Percentiles rank a stretch among this genome's conserved stretches.
Evolutionary conservation across 2,329 filamentous ascomycete genomes (phyloP).

Genomic region (Grosmannia serpens): DNA sequence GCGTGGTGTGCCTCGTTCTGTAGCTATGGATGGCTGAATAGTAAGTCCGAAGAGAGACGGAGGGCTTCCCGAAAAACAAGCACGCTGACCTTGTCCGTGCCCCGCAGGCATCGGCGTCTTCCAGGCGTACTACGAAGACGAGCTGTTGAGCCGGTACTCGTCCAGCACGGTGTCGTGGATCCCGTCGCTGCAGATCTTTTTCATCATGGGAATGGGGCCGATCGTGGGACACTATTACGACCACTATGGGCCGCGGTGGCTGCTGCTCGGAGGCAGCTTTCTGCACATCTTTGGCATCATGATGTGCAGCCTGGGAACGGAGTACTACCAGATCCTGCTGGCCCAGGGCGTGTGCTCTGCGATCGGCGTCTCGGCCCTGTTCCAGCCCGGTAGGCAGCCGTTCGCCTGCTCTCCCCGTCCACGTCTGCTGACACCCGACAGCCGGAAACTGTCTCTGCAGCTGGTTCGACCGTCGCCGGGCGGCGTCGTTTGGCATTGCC

Average conservation of each 20-base stretch:
- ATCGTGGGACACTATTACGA: constrained; percentile 50
- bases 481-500: constrained; percentile 16
- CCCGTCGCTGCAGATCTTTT: constrained; percentile 29
- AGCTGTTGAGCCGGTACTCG: constrained; percentile 34
- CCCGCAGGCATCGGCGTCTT: constrained; percentile 35
- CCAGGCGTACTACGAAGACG: constrained; percentile 44
- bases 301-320: constrained; percentile 36
- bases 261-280: constrained; percentile 36
- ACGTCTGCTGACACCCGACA: background rate
- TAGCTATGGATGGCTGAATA: constrained; percentile 29
- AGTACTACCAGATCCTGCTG: constrained; percentile 21
- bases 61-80: background rate
- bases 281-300: constrained; percentile 45
- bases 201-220: constrained; percentile 41
- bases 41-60: constrained; percentile 9
- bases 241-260: constrained; percentile 40
- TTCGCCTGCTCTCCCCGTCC: too few relatives aligned
- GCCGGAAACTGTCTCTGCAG: constrained; percentile 9
- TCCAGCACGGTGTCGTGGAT: constrained; percentile 50
- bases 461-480: constrained; percentile 25
- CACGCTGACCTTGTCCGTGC: too few relatives aligned
- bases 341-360: constrained; percentile 13
- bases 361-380: constrained; percentile 11
- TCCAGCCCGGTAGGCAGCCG: constrained; percentile 8
- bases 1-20: constrained; percentile 29